Evolutionary conservation across 148 eudicot genomes (phyloP).

Genomic region (Bassia scoparia): DNA sequence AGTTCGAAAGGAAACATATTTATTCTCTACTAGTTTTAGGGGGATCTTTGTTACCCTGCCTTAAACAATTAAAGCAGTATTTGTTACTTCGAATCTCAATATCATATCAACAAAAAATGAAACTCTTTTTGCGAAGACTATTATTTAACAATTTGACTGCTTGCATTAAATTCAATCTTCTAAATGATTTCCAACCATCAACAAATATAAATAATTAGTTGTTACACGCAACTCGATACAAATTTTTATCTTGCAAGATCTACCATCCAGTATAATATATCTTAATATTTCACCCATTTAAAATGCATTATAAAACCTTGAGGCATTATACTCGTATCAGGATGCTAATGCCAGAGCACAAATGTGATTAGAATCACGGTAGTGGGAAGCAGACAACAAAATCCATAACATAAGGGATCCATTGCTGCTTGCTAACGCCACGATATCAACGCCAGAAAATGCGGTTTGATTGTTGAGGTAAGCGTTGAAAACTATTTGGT

Average conservation of each 20-base stretch:
- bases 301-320: constrained; percentile 54
- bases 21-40: too few species aligned
- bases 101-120: too few species aligned
- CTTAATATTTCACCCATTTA: constrained; percentile 92
- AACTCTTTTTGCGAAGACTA: too few species aligned
- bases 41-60: too few species aligned
- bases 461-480: constrained; percentile 77
- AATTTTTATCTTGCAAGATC: neutral
- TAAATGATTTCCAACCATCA: neutral
- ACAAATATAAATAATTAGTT: neutral
- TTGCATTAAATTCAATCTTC: too few species aligned
- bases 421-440: constrained; percentile 43
- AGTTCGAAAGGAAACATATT: too few species aligned
- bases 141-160: too few species aligned
- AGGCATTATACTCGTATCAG: constrained; percentile 33
- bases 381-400: constrained; percentile 48
- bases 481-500: constrained; percentile 65
- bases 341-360: constrained; percentile 79
- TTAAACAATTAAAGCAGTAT: too few species aligned
- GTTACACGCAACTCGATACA: neutral
- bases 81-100: too few species aligned
- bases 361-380: constrained; percentile 46
- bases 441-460: constrained; percentile 40
- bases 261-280: constrained; percentile 47
- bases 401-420: constrained; percentile 53